Base-by-base conservation (phyloP, 208 protist species). In the Angomonas desouzai region DNA sequence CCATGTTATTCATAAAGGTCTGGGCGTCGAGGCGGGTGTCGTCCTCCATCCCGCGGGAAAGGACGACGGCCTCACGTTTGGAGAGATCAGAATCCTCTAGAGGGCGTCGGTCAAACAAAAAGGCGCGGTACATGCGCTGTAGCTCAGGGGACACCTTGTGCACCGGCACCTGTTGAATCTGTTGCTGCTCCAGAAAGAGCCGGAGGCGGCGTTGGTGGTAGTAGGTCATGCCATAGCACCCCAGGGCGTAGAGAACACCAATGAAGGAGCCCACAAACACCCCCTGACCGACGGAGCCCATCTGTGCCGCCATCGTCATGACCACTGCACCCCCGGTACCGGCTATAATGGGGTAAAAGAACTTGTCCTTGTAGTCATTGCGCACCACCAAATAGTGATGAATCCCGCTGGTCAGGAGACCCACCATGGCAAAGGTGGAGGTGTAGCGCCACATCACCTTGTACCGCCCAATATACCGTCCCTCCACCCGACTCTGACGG, bases 81-180 rank as follows among this genome's bases (percentile, higher is more conserved):
- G 62, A 60, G 32, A 74, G 58, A 36, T 85, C 79, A 22, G 55
- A 38, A 56, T 95, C 85, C 73, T 95, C 85, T 2, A 95, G 64
- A 13, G 89, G 85, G 10, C 89, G 77, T 56, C 91, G 78, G 55
- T 95, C 89, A 36, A 78, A 91, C 18, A 95, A 66, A 51, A 81
- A 95, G 25, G 89, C 75, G 34, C 85, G 71, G 64, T 95, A 95
- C 70, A 92, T 82, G 2, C 75, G 85, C 68, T 95, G 89, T 30
- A 92, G 70, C 73, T 95, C 85, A 0, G 85, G 89, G 3, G 89
- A 88, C 4, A 95, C 77, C 48, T 79, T 85, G 75, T 91, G 80
- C 1, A 95, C 64, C 28, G 89, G 89, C 16, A 91, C 79, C 72
- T 95, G 83, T 32, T 80, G 76, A 34, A 80, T 59, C 62, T 90